phyloP scores from a whole-genome alignment of 2,329 filamentous ascomycete species.

The Scorias spongiosa region DNA sequence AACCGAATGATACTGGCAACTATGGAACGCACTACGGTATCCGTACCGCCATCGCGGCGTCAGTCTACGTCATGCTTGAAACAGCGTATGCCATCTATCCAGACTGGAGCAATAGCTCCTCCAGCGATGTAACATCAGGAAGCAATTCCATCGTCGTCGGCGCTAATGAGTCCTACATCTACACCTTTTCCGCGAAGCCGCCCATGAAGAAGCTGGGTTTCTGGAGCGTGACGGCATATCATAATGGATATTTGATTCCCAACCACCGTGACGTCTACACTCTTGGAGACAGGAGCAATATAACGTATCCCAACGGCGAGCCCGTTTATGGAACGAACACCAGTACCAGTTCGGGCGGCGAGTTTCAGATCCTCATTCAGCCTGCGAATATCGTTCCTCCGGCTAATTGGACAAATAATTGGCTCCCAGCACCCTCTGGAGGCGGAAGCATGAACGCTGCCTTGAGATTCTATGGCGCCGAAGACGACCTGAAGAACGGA shows the following conservation, averaged over 20 bases:
- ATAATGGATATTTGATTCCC: slow-evolving; percentile 6
- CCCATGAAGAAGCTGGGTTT: slow-evolving; percentile 6
- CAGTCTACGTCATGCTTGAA: slow-evolving; percentile 6
- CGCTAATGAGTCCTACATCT: slow-evolving; percentile 6
- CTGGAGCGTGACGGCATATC: slow-evolving; percentile 10
- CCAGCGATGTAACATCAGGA: neutral
- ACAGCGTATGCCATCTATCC: slow-evolving; percentile 7
- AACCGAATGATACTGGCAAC: slow-evolving; percentile 2
- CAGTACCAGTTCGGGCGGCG: neutral
- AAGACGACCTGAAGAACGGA: slow-evolving; percentile 4
- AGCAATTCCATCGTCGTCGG: slow-evolving; percentile 1
- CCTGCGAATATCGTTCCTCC: slow-evolving; percentile 7
- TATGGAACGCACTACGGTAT: slow-evolving; percentile 6
- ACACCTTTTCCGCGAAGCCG: slow-evolving; percentile 9
- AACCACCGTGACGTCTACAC: slow-evolving; percentile 6
- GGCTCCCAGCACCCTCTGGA: slow-evolving; percentile 5
- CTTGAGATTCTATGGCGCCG: slow-evolving; percentile 5
- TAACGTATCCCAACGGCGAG: slow-evolving; percentile 6
- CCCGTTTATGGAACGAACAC: slow-evolving; percentile 4
- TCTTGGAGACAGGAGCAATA: slow-evolving; percentile 8
- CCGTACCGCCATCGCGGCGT: slow-evolving; percentile 3
- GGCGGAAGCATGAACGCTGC: slow-evolving; percentile 2
- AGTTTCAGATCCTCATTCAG: slow-evolving; percentile 11
- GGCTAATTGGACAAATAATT: slow-evolving; percentile 10
- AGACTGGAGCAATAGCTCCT: slow-evolving; percentile 3